Conservation (phyloP, 768 basidiomycete genomes). For the Leccinum fibrillosum region DNA sequence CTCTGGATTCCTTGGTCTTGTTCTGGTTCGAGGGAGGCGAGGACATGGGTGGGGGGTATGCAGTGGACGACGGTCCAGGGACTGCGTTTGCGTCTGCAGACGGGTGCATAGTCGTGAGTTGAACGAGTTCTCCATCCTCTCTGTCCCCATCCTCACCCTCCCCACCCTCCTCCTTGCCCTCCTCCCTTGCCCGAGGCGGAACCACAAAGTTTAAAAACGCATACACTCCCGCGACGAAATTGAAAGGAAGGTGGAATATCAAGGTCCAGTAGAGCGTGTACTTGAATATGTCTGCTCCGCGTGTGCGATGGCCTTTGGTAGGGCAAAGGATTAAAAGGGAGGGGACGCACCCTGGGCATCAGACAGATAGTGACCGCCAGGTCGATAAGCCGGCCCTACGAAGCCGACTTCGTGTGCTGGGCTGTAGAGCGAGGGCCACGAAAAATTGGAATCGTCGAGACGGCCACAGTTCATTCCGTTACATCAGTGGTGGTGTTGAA, state of each 20-base stretch:
- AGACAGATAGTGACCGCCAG: background rate
- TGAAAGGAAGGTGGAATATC: constrained; percentile 44
- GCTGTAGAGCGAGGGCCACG: background rate
- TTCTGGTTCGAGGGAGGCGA: background rate
- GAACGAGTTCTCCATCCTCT: background rate
- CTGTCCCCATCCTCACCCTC: background rate
- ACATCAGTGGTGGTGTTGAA: background rate
- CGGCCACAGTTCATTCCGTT: background rate
- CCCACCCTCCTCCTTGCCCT: background rate
- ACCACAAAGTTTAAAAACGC: background rate
- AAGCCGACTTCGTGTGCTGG: background rate
- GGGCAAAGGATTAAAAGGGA: background rate
- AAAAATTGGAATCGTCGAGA: background rate
- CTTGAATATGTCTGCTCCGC: constrained; percentile 36
- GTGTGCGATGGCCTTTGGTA: background rate
- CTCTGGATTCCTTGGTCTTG: background rate
- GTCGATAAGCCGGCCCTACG: background rate
- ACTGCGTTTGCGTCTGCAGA: background rate
- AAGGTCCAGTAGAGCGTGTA: constrained; percentile 50
- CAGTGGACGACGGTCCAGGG: background rate
- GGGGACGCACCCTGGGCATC: background rate
- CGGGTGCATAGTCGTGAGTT: background rate
- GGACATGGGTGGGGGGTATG: background rate
- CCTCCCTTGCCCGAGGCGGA: background rate
- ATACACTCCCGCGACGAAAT: background rate